Conservation (phyloP, 805 yeast species). For the Candida parachauliodes region DNA sequence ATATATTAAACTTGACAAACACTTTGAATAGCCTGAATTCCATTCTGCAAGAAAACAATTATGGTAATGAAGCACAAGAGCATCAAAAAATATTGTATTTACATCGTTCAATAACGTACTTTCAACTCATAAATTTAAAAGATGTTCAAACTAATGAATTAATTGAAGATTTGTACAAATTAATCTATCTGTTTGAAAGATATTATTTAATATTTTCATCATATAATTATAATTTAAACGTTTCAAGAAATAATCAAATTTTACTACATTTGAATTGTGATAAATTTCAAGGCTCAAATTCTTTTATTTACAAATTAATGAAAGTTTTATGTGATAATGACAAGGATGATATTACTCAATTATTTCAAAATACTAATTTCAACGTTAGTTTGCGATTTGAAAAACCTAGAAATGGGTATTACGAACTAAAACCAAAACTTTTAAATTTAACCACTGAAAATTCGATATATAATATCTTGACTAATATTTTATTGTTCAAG, state of each 20-base stretch:
- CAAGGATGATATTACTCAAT: constrained; percentile 4
- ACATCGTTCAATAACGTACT: constrained; percentile 27
- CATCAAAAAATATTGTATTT: constrained; percentile 29
- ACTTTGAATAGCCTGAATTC: constrained; percentile 14
- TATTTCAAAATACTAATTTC: constrained; percentile 11
- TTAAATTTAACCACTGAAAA: not conserved
- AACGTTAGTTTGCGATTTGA: constrained; percentile 9
- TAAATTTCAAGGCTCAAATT: constrained; percentile 8
- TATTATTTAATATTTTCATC: constrained; percentile 17
- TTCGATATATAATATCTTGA: constrained; percentile 6
- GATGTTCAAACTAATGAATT: constrained; percentile 17
- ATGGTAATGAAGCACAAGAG: constrained; percentile 20
- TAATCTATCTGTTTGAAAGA: constrained; percentile 26
- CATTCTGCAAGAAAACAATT: constrained; percentile 7
- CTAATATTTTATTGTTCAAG: constrained; percentile 13
- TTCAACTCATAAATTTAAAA: constrained; percentile 26
- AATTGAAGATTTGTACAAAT: constrained; percentile 31
- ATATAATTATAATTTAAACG: constrained; percentile 12
- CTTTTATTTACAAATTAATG: constrained; percentile 6
- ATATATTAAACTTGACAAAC: constrained; percentile 24
- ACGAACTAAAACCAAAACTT: constrained; percentile 3
- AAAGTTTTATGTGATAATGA: constrained; percentile 6
- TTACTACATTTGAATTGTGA: constrained; percentile 7
- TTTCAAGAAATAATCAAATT: constrained; percentile 12
- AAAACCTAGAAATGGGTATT: constrained; percentile 4